A percentile compares a stretch with the other conserved stretches of the same genome.
Conservation (phyloP, 2,329 filamentous ascomycete species). For the Myrmaecium sp. region DNA sequence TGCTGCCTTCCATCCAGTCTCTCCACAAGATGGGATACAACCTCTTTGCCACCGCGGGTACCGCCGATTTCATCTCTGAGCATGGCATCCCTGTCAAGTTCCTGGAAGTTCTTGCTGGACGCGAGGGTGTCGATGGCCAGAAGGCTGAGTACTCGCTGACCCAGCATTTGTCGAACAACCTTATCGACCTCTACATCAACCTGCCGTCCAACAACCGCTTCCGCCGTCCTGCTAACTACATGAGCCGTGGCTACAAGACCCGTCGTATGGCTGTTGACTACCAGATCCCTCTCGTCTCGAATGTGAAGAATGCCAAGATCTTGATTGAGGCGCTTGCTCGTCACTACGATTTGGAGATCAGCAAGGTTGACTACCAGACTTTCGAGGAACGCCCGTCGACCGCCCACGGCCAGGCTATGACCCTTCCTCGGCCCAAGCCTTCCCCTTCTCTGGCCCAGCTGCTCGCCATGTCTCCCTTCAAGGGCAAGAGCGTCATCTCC, state of each 20-base stretch:
- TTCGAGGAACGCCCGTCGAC: constrained; percentile 34
- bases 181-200: constrained; percentile 98
- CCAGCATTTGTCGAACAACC: constrained; percentile 91
- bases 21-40: constrained; percentile 86
- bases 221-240: constrained; percentile 90
- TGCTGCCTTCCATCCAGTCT: constrained; percentile 83
- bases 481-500: constrained; percentile 75
- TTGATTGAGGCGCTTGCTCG: constrained; percentile 85
- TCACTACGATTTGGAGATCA: constrained; percentile 70
- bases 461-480: constrained; percentile 69
- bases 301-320: constrained; percentile 98
- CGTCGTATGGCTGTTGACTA: constrained; percentile 96
- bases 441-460: constrained; percentile 49
- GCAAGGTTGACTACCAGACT: constrained; percentile 76
- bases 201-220: constrained; percentile 97
- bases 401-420: constrained; percentile 11
- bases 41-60: constrained; percentile 89
- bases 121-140: constrained; percentile 61
- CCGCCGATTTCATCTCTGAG: constrained; percentile 88
- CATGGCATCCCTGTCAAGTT: constrained; percentile 86
- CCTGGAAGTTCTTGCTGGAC: constrained; percentile 56
- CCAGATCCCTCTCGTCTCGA: constrained; percentile 91
- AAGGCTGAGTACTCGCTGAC: constrained; percentile 94
- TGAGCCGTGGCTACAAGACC: constrained; percentile 94
- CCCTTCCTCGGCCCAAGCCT: constrained; percentile 25